These are phyloP conservation scores for Rhododendron ovatum DNA, from an alignment of 148 eudicot species.

Conservation along the genomic window DNA sequence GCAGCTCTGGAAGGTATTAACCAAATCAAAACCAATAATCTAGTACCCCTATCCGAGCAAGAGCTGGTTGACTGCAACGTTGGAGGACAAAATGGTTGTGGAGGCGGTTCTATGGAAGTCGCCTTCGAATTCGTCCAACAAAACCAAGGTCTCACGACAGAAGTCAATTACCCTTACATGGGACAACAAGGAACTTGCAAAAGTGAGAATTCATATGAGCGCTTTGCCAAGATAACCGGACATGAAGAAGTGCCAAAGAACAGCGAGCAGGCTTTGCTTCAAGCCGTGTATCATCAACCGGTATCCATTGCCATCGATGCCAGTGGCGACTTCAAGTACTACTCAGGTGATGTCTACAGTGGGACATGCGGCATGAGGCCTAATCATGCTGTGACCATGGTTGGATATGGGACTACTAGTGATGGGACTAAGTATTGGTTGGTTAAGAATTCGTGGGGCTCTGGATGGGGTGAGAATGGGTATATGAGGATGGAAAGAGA, in stretches of 20 bases:
- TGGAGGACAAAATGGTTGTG: too few species aligned
- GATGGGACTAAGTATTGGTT: constrained; percentile 29
- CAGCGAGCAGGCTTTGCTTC: constrained; percentile 11
- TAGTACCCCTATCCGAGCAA: too few species aligned
- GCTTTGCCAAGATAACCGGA: constrained; percentile 20
- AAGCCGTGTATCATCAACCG: constrained; percentile 14
- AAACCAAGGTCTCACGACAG: background rate
- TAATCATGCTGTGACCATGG: constrained; percentile 20
- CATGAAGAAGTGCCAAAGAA: constrained; percentile 18
- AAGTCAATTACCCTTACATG: constrained; percentile 16
- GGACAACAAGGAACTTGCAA: constrained; percentile 15
- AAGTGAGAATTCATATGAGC: background rate
- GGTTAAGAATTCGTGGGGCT: constrained; percentile 23
- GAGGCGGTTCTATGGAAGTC: accelerated
- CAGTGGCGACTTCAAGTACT: background rate
- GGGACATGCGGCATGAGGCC: constrained; percentile 16
- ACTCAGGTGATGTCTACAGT: constrained; percentile 19
- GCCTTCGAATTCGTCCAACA: constrained; percentile 2
- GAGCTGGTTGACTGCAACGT: too few species aligned
- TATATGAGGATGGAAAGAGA: background rate
- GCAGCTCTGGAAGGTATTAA: constrained; percentile 18
- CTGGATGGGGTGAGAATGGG: constrained; percentile 8
- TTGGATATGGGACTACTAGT: constrained; percentile 17
- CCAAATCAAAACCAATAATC: too few species aligned
- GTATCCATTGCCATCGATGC: constrained; percentile 7